These are phyloP conservation scores for Mycena kentingensis DNA, from an alignment of 768 basidiomycete genomes.

Conservation along the genomic window DNA sequence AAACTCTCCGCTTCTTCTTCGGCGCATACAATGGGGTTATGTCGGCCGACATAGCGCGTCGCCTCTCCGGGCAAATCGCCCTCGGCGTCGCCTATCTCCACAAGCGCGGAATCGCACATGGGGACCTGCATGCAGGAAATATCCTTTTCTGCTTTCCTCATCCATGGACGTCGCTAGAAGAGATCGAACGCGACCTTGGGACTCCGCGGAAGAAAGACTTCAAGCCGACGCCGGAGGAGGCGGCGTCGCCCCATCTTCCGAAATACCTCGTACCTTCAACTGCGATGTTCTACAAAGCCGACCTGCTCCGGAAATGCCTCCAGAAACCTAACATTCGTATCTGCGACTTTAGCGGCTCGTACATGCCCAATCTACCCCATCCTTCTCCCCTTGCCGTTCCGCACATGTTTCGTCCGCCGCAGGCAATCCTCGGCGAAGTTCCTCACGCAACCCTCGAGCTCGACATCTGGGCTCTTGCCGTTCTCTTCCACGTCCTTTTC, in stretches of 20 bases:
- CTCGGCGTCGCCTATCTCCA: slow-evolving; percentile 2
- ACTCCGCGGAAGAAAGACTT: background rate
- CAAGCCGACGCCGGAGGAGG: background rate
- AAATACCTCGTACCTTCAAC: background rate
- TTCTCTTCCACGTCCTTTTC: background rate
- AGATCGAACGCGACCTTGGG: background rate
- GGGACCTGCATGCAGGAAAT: background rate
- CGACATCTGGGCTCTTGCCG: background rate
- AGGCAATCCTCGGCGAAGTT: background rate
- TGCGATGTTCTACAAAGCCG: background rate
- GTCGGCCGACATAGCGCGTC: background rate
- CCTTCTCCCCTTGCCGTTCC: background rate
- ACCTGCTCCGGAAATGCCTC: background rate
- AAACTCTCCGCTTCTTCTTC: background rate
- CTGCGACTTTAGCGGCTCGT: background rate
- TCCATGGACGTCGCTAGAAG: too few relatives aligned
- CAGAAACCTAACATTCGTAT: background rate
- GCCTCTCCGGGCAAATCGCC: slow-evolving; percentile 1
- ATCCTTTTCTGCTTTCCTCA: background rate
- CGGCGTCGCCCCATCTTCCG: background rate
- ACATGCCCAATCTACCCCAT: background rate
- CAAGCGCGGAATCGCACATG: slow-evolving; percentile 4
- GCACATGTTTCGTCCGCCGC: background rate
- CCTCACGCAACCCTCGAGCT: background rate
- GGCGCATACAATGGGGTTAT: background rate